phyloP scores from a whole-genome alignment of 208 protist genomes.

The Perkinsela sp. region DNA sequence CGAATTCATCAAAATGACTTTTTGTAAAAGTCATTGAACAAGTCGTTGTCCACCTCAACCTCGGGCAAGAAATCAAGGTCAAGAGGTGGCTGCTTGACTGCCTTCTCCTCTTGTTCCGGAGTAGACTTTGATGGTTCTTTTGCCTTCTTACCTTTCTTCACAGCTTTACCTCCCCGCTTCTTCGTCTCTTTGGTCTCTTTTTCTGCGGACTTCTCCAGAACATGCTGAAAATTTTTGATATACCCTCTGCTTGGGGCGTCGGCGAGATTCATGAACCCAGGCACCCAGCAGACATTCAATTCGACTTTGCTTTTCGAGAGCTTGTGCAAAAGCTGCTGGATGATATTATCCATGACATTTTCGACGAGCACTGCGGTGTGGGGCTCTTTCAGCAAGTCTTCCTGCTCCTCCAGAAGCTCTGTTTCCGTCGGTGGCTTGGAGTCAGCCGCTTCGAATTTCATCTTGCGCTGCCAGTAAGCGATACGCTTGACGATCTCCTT shows the following conservation, averaged over 20 bases:
- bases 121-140: too few species aligned
- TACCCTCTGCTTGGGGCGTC: neutral
- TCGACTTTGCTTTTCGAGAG: neutral
- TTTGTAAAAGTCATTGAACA: too few species aligned
- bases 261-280: neutral
- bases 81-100: too few species aligned
- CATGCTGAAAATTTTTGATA: neutral
- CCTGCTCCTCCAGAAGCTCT: neutral
- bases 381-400: neutral
- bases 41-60: too few species aligned
- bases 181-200: too few species aligned
- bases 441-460: neutral
- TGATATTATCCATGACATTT: constrained; percentile 1
- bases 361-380: neutral
- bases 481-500: neutral
- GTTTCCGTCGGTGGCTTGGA: neutral
- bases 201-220: neutral
- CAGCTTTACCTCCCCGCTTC: too few species aligned
- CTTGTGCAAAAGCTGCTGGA: neutral
- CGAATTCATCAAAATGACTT: too few species aligned
- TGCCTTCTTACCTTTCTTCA: too few species aligned
- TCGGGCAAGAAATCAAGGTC: too few species aligned
- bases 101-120: too few species aligned
- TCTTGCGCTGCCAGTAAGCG: neutral
- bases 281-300: neutral